Evolutionary conservation across 495 filamentous ascomycete species (phyloP), one percentile per base, ranked within the genome.

Genomic region (Talaromyces stipitatus): DNA sequence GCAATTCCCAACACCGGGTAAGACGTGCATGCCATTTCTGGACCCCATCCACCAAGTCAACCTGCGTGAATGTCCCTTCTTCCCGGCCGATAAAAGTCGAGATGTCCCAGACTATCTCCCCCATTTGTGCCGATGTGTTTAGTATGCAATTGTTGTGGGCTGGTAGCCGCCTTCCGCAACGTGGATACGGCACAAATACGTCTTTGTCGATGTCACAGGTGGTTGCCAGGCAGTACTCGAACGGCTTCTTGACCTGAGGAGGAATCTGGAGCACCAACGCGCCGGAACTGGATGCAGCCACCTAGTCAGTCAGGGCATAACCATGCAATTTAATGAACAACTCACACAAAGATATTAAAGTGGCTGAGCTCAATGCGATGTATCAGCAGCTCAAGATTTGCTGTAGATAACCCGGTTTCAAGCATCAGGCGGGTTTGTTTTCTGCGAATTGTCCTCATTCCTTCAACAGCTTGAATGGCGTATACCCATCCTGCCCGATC

Each of bases 401-500:
- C 23, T 7, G 54, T 41, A 18, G 36, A 45, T 14, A 55, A 30
- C 5, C 54, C 38, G 6, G 54, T 55, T 5, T 55, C 36, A 8
- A 55, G 20, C 28, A 46, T 36, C 9, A 38, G 54, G 10, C 51
- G 51, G 36, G 54, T 22, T 24, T 38, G 32, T 38, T 26, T 28
- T 30, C 26, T 45, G 24, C 54, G 54, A 55, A 55, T 32, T 23
- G 22, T 20, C 36, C 24, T 24, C 33, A 55, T 55, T 38, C 32
- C 32, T 55, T 55, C 54, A 16, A n/a, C 33, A 8, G 54, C 54
- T 26, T 71, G 64, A 24, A 58, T 61, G 20, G 60, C 56, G 27
- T 69, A 66, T 18, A 70, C 59, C 69, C 68, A 72, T 0, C 62
- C 65, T 10, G 57, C 60, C 9, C 69, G 65, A 38, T 74, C 71